These are phyloP conservation scores for Hypoxylon sp. DNA, from an alignment of 2,329 filamentous ascomycete genomes.

Conservation along the genomic window DNA sequence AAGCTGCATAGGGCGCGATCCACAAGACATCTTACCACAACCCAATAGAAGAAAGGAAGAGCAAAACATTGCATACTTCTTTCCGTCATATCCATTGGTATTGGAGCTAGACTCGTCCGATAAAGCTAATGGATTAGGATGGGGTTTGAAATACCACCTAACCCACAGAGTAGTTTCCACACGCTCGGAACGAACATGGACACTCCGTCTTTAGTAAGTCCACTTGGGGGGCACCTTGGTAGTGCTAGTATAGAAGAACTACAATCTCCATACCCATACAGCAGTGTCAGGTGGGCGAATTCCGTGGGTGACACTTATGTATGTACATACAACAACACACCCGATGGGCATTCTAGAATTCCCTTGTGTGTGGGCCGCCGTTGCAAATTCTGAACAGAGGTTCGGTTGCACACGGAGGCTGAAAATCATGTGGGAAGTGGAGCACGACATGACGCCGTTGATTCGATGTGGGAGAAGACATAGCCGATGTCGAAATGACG, in stretches of 20 bases:
- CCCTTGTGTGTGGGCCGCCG: conserved; percentile 14
- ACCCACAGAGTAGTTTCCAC: conserved; percentile 22
- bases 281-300: conserved; percentile 32
- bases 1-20: conserved; percentile 32
- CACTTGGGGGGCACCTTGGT: neutral
- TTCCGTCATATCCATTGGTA: conserved; percentile 19
- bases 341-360: conserved; percentile 23
- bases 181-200: conserved; percentile 15
- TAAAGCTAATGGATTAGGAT: conserved; percentile 13
- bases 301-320: conserved; percentile 20
- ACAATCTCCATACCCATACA: conserved; percentile 10
- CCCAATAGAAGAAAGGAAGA: conserved; percentile 22
- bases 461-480: conserved; percentile 12
- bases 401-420: conserved; percentile 45
- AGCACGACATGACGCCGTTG: conserved; percentile 19
- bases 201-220: conserved; percentile 11
- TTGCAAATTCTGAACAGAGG: conserved; percentile 10
- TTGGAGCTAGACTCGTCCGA: conserved; percentile 12
- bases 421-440: conserved; percentile 43
- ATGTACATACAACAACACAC: conserved; percentile 1
- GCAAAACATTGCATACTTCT: conserved; percentile 28
- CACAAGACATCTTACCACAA: conserved; percentile 13
- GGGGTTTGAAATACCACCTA: conserved; percentile 16
- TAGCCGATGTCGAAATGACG: conserved; percentile 25
- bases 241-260: too few species aligned